Evolutionary conservation across 495 filamentous ascomycete species (phyloP).

Genomic region (Neurospora sp.): DNA sequence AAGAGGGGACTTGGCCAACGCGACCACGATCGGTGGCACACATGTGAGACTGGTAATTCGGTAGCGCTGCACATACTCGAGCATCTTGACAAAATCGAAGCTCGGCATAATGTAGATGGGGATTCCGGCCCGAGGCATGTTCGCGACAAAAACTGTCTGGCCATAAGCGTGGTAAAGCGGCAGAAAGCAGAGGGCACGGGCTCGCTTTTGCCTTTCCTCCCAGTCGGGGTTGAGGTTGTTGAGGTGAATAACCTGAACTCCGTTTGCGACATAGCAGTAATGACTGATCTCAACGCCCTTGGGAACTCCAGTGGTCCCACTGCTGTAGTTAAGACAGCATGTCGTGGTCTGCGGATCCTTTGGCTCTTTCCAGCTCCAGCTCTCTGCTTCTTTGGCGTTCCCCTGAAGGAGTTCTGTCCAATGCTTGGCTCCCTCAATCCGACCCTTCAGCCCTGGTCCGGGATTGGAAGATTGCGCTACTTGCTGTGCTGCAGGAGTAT

Average conservation of each 20-base stretch:
- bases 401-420: constrained; percentile 33
- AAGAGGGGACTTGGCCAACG: constrained; percentile 60
- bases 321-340: constrained; percentile 58
- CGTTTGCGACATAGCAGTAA: constrained; percentile 60
- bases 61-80: constrained; percentile 55
- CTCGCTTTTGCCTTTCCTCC: constrained; percentile 18
- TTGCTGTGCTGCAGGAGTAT: constrained; percentile 18
- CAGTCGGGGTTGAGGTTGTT: constrained; percentile 35
- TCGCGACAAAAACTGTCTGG: constrained; percentile 36
- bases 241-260: constrained; percentile 41
- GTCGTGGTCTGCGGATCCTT: constrained; percentile 21
- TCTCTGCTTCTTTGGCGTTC: constrained; percentile 29
- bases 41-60: constrained; percentile 51
- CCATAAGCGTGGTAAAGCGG: constrained; percentile 68
- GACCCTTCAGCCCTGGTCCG: constrained; percentile 24
- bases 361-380: constrained; percentile 34
- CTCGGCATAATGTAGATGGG: constrained; percentile 63
- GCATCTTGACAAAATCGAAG: constrained; percentile 64
- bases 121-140: constrained; percentile 20
- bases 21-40: constrained; percentile 60
- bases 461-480: constrained; percentile 31
- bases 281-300: constrained; percentile 80
- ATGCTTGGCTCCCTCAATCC: constrained; percentile 25
- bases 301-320: constrained; percentile 72
- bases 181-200: constrained; percentile 42